Conservation (phyloP, 1,284 basidiomycete species). For the Mycosarcoma mackinlayi region DNA sequence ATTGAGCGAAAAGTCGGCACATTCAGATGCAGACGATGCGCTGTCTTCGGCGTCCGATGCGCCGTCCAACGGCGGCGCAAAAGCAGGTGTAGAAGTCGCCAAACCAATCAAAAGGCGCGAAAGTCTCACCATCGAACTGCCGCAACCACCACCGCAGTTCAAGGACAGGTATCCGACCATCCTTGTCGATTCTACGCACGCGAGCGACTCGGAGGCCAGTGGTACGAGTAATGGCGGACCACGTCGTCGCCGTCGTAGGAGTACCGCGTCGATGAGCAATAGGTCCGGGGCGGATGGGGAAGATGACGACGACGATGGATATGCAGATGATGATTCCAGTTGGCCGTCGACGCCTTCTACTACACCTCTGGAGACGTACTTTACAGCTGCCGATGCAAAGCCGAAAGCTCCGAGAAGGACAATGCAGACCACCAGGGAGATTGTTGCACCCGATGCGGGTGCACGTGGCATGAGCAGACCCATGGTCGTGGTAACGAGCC, state of each 20-base stretch:
- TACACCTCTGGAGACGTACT: conserved; percentile 42
- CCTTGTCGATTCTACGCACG: conserved; percentile 38
- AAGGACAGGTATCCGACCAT: conserved; percentile 42
- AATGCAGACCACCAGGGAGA: conserved; percentile 36
- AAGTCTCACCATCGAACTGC: conserved; percentile 44
- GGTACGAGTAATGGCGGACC: conserved; percentile 3
- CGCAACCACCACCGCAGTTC: conserved; percentile 35
- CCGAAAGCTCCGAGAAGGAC: conserved; percentile 2
- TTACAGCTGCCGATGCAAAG: conserved; percentile 19
- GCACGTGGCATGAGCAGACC: conserved; percentile 37
- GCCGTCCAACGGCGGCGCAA: conserved; percentile 18
- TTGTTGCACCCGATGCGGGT: conserved; percentile 19
- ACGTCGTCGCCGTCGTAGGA: conserved; percentile 24
- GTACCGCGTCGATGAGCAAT: conserved; percentile 24
- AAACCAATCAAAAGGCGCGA: conserved; percentile 21
- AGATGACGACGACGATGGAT: conserved; percentile 29
- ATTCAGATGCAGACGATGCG: conserved; percentile 23
- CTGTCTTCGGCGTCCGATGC: conserved; percentile 16
- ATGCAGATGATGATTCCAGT: conserved; percentile 46
- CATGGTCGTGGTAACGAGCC: conserved; percentile 48
- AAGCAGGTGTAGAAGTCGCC: not conserved
- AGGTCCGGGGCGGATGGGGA: conserved; percentile 14
- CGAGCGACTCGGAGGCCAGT: conserved; percentile 31
- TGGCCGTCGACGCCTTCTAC: conserved; percentile 50
- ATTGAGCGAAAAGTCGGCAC: conserved; percentile 34